Conservation (phyloP, 2,329 filamentous ascomycete species). For the Curvularia sp. region DNA sequence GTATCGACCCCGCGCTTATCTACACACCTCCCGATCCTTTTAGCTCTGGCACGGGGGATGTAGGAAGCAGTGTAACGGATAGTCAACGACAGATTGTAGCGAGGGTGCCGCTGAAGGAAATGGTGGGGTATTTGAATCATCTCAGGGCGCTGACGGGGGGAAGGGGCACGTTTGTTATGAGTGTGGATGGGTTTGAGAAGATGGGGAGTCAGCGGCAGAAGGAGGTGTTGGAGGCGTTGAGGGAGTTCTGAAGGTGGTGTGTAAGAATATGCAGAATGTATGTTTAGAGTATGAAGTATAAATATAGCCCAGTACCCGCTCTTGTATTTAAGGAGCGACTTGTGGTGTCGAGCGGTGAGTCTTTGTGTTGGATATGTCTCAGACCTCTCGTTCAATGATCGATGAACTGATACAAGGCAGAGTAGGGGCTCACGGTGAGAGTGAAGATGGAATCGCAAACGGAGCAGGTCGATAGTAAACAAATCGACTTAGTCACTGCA, state of each 20-base stretch:
- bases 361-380: no score
- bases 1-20: slow-evolving; percentile 74
- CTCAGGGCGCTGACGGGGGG: slow-evolving; percentile 88
- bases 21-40: slow-evolving; percentile 92
- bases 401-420: not conserved
- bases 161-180: slow-evolving; percentile 78
- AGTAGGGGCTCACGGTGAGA: not conserved
- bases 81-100: slow-evolving; percentile 71
- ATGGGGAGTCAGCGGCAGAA: slow-evolving; percentile 68
- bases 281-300: no score
- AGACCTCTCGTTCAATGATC: no score
- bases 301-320: not conserved
- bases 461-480: not conserved
- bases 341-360: no score
- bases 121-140: slow-evolving; percentile 93
- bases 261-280: not conserved
- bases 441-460: not conserved
- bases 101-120: slow-evolving; percentile 91
- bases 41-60: slow-evolving; percentile 46
- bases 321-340: not conserved
- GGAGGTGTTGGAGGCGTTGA: slow-evolving; percentile 55
- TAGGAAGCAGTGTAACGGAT: slow-evolving; percentile 29
- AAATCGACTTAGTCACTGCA: not conserved
- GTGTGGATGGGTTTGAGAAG: slow-evolving; percentile 72
- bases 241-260: slow-evolving; percentile 31